Evolutionary conservation across 352 stramenopile species (phyloP), one percentile per base, ranked within the genome.

Genomic region (Pythium coloratum): DNA sequence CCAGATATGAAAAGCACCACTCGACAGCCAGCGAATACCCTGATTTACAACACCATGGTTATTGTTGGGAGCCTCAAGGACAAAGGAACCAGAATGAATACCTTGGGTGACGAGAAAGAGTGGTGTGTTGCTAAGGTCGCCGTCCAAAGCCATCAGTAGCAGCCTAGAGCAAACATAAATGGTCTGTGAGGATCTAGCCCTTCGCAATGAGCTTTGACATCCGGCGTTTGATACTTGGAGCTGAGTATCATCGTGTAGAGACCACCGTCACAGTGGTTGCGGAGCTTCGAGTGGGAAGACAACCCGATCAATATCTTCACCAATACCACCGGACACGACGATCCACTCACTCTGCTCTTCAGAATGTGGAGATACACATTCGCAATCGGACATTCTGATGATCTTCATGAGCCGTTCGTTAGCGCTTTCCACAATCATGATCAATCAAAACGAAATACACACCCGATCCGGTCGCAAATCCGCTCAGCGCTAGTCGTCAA

Each of bases 331-430:
- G 13, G 51, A 7, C 16, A n/a, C 47, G 12, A 46, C 42, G 14
- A 6, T 50, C 53, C 40, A 69, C 32, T 14, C 16, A 84, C 70
- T 66, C 81, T 80, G 70, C 73, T 86, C 59, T 80, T 76, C 6
- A 90, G 71, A 12, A 90, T 82, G 46, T 89, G 82, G 6, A 81
- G 63, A 59, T 82, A 84, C n/a, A 78, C 71, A 49, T 84, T 86
- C 18, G 80, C 71, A 8, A 88, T 70, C 26, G 82, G 76, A 18
- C 82, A 90, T 13, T 66, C 60, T 7, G 59, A 66, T 26, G 24
- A 38, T 7, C 66, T 63, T 38, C 26, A 64, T 20, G 55, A 33
- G 6, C 5, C 44, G 42, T 12, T n/a, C 2, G 18, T 51, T 6
- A 51, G 18, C 44, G 26, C 16, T 18, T 44, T 14, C 38, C 20